These are phyloP conservation scores for Penicillium cosmopolitanum DNA, from an alignment of 495 filamentous ascomycete genomes.

Conservation along the genomic window DNA sequence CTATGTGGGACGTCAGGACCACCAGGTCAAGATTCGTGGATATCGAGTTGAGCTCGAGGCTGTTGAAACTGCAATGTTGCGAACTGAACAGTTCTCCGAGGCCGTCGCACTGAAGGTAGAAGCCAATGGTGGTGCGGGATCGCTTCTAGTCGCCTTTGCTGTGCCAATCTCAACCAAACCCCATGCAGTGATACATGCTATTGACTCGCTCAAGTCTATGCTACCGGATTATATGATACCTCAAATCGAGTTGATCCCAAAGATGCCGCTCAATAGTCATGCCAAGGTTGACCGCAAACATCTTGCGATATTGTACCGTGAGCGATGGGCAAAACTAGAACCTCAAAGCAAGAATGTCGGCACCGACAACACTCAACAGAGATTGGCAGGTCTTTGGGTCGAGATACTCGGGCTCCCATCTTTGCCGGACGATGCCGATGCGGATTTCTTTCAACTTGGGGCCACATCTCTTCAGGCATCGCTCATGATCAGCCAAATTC, in stretches of 20 bases:
- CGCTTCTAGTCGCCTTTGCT: constrained; percentile 16
- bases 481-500: constrained; percentile 13
- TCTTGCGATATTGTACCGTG: constrained; percentile 3
- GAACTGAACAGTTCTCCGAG: constrained; percentile 11
- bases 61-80: constrained; percentile 32
- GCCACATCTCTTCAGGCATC: constrained; percentile 20
- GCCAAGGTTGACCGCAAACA: constrained; percentile 25
- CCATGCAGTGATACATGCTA: neutral
- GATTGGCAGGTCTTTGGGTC: constrained; percentile 8
- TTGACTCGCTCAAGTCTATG: constrained; percentile 1
- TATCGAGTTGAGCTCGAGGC: constrained; percentile 55
- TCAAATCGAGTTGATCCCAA: constrained; percentile 15
- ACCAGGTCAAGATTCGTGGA: constrained; percentile 56
- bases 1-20: constrained; percentile 52
- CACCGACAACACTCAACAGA: neutral
- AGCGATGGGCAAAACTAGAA: neutral
- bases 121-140: constrained; percentile 12
- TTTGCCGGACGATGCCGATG: neutral
- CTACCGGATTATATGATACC: constrained; percentile 22
- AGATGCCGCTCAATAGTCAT: constrained; percentile 21
- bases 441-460: constrained; percentile 20
- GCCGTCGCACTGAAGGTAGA: constrained; percentile 12
- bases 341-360: neutral
- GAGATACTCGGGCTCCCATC: constrained; percentile 7
- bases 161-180: constrained; percentile 4